These are phyloP conservation scores for Grosmannia clavigera DNA, from an alignment of 2,329 filamentous ascomycete genomes.

Conservation along the genomic window DNA sequence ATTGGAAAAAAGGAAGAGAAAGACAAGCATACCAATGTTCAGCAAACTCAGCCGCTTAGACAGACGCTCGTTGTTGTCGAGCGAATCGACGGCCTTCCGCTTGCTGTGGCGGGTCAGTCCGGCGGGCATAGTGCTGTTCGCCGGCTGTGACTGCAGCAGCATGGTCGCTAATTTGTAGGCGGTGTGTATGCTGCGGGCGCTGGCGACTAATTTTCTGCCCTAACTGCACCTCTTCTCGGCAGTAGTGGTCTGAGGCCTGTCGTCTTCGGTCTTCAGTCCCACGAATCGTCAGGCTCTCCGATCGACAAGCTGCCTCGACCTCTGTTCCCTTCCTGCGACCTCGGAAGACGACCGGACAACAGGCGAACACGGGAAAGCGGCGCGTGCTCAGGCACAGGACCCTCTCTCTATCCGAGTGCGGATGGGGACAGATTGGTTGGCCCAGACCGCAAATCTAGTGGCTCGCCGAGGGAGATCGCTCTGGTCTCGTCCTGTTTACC, in stretches of 20 bases:
- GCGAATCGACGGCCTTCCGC: slow-evolving; percentile 44
- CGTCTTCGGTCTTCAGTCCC: too few relatives aligned
- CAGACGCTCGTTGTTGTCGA: slow-evolving; percentile 55
- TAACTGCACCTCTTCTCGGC: too few relatives aligned
- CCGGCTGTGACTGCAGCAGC: slow-evolving; percentile 3
- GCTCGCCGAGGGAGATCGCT: not conserved
- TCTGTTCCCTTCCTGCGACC: too few relatives aligned
- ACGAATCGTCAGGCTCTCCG: too few relatives aligned
- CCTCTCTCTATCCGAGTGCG: too few relatives aligned
- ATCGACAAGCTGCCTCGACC: too few relatives aligned
- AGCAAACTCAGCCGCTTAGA: slow-evolving; percentile 74
- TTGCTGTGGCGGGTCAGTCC: slow-evolving; percentile 28
- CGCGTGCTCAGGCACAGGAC: too few relatives aligned
- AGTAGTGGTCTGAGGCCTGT: too few relatives aligned
- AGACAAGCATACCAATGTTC: slow-evolving; percentile 52
- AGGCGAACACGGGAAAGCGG: too few relatives aligned
- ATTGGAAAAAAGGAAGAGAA: not conserved
- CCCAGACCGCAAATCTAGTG: not conserved
- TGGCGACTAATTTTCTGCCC: too few relatives aligned
- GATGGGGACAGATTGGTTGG: not conserved
- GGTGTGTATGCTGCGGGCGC: too few relatives aligned
- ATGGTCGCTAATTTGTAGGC: not conserved
- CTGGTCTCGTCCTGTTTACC: not conserved
- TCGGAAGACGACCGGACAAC: too few relatives aligned
- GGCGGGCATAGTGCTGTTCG: not conserved